These are phyloP conservation scores for Trichophyton mentagrophytes DNA, from an alignment of 2,329 filamentous ascomycete species.

Conservation along the genomic window DNA sequence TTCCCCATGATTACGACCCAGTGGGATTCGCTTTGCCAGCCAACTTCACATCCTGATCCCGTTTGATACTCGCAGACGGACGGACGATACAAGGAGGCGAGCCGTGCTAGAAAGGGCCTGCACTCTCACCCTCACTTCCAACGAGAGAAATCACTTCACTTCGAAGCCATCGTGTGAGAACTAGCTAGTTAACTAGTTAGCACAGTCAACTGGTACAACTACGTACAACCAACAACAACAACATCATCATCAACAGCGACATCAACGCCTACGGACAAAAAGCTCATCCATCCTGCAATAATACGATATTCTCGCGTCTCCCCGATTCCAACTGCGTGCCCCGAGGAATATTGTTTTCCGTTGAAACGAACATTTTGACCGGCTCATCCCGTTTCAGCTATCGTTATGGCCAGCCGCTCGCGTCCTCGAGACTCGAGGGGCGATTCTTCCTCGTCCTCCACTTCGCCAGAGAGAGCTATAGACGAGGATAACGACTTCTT, in stretches of 20 bases:
- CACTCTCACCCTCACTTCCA: background rate
- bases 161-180: too few species aligned
- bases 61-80: background rate
- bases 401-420: background rate
- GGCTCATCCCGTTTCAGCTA: slow-evolving; percentile 20
- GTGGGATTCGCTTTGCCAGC: background rate
- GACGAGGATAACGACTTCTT: slow-evolving; percentile 93
- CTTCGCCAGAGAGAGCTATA: slow-evolving; percentile 36
- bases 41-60: background rate
- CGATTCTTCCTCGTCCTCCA: slow-evolving; percentile 26
- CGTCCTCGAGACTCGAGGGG: slow-evolving; percentile 27
- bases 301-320: background rate
- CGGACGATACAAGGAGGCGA: background rate
- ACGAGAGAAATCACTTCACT: too few species aligned
- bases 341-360: background rate
- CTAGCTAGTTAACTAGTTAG: too few species aligned
- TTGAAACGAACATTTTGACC: slow-evolving; percentile 24
- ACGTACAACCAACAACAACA: too few species aligned
- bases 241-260: too few species aligned
- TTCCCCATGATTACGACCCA: background rate
- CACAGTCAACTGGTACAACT: too few species aligned
- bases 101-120: too few species aligned
- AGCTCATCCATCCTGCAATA: background rate
- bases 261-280: too few species aligned
- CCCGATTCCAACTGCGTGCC: background rate